Conservation (phyloP, 768 basidiomycete genomes). For the Lepiota venenata region DNA sequence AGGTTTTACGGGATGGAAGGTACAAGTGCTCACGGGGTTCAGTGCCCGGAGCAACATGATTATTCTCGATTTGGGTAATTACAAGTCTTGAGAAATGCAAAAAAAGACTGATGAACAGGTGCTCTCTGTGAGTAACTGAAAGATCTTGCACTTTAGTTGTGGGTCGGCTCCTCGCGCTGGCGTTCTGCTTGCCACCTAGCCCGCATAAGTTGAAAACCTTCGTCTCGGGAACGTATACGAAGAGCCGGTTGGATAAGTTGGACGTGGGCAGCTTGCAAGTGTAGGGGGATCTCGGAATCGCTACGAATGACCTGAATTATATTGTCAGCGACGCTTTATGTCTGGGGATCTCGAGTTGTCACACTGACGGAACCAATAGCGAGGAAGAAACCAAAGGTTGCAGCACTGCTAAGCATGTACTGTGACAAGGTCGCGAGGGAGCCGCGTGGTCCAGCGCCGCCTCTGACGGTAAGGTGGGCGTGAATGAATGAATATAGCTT, state of each 20-base stretch:
- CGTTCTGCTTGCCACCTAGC: constrained; percentile 75
- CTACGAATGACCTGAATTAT: constrained; percentile 80
- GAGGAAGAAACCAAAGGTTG: constrained; percentile 97
- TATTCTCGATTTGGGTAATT: not conserved
- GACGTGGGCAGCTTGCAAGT: constrained; percentile 60
- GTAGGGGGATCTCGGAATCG: constrained; percentile 57
- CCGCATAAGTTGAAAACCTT: constrained; percentile 68
- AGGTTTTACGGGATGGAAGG: no score
- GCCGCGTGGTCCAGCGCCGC: constrained; percentile 90
- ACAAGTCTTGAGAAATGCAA: not conserved
- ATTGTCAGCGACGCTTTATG: constrained; percentile 6
- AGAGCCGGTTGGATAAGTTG: constrained; percentile 52
- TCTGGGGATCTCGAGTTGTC: not conserved
- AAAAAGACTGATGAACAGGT: not conserved
- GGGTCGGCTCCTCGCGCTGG: constrained; percentile 20
- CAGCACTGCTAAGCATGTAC: constrained; percentile 98
- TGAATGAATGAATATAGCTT: not conserved
- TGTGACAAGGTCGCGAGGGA: constrained; percentile 89
- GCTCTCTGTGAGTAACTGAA: not conserved
- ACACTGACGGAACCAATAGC: constrained; percentile 81
- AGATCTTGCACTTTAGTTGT: constrained; percentile 5
- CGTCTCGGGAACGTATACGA: constrained; percentile 55
- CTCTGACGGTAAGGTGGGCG: constrained; percentile 38
- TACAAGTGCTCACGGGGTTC: not conserved
- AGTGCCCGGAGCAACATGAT: no score